A percentile compares a stretch with the other conserved stretches of the same genome.
Conservation (phyloP, 1,139 yeast species). For the Saccharomyces hybrid region DNA sequence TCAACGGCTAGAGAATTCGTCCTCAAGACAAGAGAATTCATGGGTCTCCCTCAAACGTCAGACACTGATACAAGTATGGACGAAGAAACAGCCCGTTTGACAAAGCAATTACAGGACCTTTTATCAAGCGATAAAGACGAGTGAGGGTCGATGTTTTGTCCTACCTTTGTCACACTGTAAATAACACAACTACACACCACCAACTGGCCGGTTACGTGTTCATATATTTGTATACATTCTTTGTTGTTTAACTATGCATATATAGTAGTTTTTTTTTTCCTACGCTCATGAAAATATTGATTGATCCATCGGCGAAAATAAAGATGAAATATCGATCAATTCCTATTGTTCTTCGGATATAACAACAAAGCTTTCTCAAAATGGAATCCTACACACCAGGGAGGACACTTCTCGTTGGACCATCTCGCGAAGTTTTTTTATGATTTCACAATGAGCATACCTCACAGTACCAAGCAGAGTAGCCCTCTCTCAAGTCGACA, state of each 20-base stretch:
- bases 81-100: slow-evolving; percentile 44
- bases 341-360: neutral
- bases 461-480: neutral
- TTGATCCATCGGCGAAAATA: neutral
- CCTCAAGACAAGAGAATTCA: slow-evolving; percentile 49
- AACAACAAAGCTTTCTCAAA: neutral
- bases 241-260: neutral
- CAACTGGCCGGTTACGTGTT: neutral
- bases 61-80: slow-evolving; percentile 44
- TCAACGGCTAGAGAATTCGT: slow-evolving; percentile 65
- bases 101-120: slow-evolving; percentile 11
- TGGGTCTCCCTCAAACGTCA: slow-evolving; percentile 58
- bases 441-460: neutral
- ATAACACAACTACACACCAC: neutral
- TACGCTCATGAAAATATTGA: neutral
- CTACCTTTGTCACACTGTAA: neutral
- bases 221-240: neutral
- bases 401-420: neutral
- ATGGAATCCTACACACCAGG: neutral
- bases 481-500: neutral
- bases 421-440: neutral
- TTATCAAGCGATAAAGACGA: neutral
- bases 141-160: neutral
- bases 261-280: neutral
- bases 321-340: neutral